Evolutionary conservation across 805 yeast species (phyloP), one percentile per base, ranked within the genome.

Genomic region (Pichia phayaonensis): DNA sequence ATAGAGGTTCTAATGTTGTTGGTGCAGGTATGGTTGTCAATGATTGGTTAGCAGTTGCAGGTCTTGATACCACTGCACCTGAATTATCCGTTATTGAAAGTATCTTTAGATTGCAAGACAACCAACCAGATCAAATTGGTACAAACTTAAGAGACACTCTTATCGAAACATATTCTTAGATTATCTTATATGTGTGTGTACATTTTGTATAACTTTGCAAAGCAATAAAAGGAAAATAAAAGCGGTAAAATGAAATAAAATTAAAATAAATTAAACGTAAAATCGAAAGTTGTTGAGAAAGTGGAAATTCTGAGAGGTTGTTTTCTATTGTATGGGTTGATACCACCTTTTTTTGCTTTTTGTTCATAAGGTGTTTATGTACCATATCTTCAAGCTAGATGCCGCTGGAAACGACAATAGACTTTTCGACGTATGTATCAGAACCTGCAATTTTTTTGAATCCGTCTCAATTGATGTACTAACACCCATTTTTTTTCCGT

Each of bases 21-120:
- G 99, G 99, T 63, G 98, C 97, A 44, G 99, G 99, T 60, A 83
- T 94, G 83, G 98, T 94, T 49, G 99, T 90, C 48, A 94, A 94
- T 67, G 99, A 94, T 73, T 94, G 97, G 95, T 75, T 92, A 59
- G 95, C 98, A 29, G 98, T 95, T 42, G 77, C 96, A 45, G 99
- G 99, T 58, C 77, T 88, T 60, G 98, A 94, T 72, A 94, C 99
- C 52, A 90, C 99, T 57, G 98, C 99, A 45, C 97, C 99, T 46
- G 99, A 94, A 72, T 76, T 94, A 64, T 89, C 96, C 61, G 99
- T 94, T 53, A 80, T 94, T 59, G 99, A 95, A 74, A 85, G 95
- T 67, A 95, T 94, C 60, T 95, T 92, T 81, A 84, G 89, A 72
- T 76, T 88, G 61, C 95, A 89, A 69, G 96, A 88, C 63, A 92